Evolutionary conservation across 495 filamentous ascomycete species (phyloP).

Genomic region (Penicillium antarcticum): DNA sequence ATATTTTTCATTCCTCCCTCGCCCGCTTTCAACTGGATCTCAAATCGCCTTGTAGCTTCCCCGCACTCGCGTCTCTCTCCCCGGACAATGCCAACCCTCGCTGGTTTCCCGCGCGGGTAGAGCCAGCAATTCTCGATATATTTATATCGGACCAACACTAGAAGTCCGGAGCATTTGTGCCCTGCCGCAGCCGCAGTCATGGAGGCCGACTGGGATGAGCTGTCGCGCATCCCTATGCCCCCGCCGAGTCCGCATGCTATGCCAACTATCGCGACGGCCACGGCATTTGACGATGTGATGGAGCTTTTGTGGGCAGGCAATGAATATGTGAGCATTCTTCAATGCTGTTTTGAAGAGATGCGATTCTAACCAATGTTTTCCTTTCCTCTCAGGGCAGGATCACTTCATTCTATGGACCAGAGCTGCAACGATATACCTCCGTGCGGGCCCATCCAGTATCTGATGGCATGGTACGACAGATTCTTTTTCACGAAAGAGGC

Average conservation of each 20-base stretch:
- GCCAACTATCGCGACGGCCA: constrained; percentile 63
- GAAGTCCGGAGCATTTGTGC: constrained; percentile 1
- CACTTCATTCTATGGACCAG: constrained; percentile 77
- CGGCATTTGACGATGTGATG: constrained; percentile 83
- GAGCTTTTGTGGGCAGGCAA: constrained; percentile 92
- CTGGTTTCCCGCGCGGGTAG: constrained; percentile 30
- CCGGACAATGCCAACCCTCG: constrained; percentile 37
- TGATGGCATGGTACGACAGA: constrained; percentile 72
- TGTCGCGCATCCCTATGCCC: constrained; percentile 68
- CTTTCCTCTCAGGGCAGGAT: constrained; percentile 64
- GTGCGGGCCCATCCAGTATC: constrained; percentile 63
- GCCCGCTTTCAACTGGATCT: neutral
- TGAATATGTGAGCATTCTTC: constrained; percentile 63
- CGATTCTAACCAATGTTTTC: constrained; percentile 2
- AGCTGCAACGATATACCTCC: constrained; percentile 77
- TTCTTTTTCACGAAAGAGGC: constrained; percentile 82
- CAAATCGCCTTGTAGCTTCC: constrained; percentile 25
- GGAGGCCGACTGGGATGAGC: constrained; percentile 56
- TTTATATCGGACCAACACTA: neutral
- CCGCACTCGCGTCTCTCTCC: constrained; percentile 39
- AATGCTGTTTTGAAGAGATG: neutral
- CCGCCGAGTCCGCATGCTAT: constrained; percentile 59
- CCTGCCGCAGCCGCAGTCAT: constrained; percentile 27
- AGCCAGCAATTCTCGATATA: constrained; percentile 14
- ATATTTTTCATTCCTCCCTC: neutral